Evolutionary conservation across 2,329 filamentous ascomycete species (phyloP), one percentile per base, ranked within the genome.

Genomic region (Penicillium sp.): DNA sequence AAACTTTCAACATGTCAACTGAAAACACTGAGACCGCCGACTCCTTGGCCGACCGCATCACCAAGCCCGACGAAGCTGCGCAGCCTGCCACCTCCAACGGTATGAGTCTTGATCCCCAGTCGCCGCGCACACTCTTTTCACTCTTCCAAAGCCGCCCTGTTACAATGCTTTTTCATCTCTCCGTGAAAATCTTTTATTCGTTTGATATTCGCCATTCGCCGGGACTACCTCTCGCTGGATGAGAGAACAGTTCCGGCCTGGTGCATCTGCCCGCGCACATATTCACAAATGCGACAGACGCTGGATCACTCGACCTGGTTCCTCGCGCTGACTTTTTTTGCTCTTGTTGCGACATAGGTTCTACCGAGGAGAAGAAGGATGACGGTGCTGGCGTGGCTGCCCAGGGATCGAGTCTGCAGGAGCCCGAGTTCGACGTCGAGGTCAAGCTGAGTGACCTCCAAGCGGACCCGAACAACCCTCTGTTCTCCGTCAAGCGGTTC

Each of bases 361-460:
- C 26, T 5, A 13, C 43, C 11, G 11, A 7, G 8, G 33, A 39
- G 28, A 13, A 18, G 0, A 5, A 5, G 7, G 54, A 57, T n/a
- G 73, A 75, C 59, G 73, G 73, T 29, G 72, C 72, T 28, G 51
- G 66, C 13, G 53, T 53, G 13, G 48, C 51, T 4, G 56, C 63
- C 26, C 66, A 66, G 35, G 80, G 77, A 46, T 81, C 81, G 35
- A 63, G 71, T 8, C 73, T 84, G 9, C 71, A 81, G 24, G 88
- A 96, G 68, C 83, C 84, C 4, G 83, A 86, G 49, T 94, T 86
- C 70, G 86, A 93, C 57, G 91, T 98, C 57, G 86, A 95, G 64
- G 88, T 98, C 60, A 93, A 91, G 70, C 80, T 97, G 50, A 90
- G 85, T 61, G 90, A 95, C 64, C 78, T 95, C 46, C 90, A 96